phyloP scores from a whole-genome alignment of 768 basidiomycete species.

The Albatrellus ellisii region DNA sequence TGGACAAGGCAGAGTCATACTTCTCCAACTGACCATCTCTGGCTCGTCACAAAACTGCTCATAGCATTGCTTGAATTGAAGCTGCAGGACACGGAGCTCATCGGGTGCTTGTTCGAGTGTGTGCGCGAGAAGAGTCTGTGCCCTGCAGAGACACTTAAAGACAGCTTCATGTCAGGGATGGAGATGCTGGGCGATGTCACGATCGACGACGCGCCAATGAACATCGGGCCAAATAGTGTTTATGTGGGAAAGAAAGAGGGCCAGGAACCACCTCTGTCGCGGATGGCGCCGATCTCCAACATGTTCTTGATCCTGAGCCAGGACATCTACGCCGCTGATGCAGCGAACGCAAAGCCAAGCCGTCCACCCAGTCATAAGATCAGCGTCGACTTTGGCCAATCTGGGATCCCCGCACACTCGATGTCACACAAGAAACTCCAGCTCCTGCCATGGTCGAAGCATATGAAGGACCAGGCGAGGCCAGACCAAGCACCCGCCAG shows the following conservation, averaged over 20 bases:
- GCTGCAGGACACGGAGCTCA: constrained; percentile 68
- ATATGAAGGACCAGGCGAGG: too few species aligned
- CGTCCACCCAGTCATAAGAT: constrained; percentile 35
- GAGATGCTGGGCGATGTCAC: too few species aligned
- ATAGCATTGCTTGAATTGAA: constrained; percentile 73
- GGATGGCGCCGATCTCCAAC: constrained; percentile 65
- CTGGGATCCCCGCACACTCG: constrained; percentile 31
- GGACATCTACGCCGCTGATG: constrained; percentile 40
- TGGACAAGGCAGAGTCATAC: constrained; percentile 83
- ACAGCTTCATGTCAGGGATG: too few species aligned
- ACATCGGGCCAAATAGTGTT: constrained; percentile 77
- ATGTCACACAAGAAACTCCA: constrained; percentile 57
- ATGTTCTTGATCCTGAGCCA: constrained; percentile 83
- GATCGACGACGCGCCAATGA: constrained; percentile 51
- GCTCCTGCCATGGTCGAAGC: constrained; percentile 66
- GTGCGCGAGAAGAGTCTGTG: constrained; percentile 44
- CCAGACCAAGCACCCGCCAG: constrained; percentile 30
- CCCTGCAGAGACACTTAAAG: constrained; percentile 49
- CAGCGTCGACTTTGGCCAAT: constrained; percentile 34
- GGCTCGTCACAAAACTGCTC: constrained; percentile 66
- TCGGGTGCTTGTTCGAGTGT: too few species aligned
- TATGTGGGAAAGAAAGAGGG: constrained; percentile 64
- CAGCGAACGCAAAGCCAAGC: constrained; percentile 39
- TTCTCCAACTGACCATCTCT: constrained; percentile 49
- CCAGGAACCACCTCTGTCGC: constrained; percentile 57